Conservation (phyloP, 371 early-diverging fungal species). For the Blyttiomyces sp. region DNA sequence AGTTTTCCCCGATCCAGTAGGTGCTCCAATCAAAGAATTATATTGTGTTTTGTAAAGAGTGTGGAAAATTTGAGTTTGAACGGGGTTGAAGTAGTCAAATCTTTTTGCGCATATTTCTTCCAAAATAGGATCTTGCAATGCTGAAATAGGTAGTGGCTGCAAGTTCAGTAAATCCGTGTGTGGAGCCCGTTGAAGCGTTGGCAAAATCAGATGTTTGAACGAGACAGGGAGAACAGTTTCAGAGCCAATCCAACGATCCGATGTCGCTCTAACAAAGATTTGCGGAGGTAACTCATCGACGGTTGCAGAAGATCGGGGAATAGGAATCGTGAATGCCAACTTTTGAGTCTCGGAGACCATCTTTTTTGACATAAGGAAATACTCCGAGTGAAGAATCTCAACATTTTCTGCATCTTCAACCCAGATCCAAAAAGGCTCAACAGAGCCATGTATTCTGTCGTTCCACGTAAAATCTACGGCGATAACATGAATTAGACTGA, state of each 20-base stretch:
- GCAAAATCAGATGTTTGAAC: slow-evolving; percentile 84
- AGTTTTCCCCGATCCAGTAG: slow-evolving; percentile 98
- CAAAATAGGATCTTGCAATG: slow-evolving; percentile 71
- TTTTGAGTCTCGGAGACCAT: slow-evolving; percentile 38
- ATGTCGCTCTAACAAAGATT: slow-evolving; percentile 82
- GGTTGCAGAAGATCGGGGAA: slow-evolving; percentile 44
- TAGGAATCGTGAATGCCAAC: slow-evolving; percentile 78
- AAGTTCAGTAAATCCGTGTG: slow-evolving; percentile 87
- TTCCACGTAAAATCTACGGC: slow-evolving; percentile 86
- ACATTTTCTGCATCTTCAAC: slow-evolving; percentile 76
- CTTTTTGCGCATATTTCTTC: slow-evolving; percentile 75
- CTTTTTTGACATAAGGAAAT: slow-evolving; percentile 48
- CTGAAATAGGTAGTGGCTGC: slow-evolving; percentile 83
- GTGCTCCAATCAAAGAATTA: slow-evolving; percentile 95
- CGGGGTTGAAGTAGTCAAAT: slow-evolving; percentile 93
- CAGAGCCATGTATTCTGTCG: slow-evolving; percentile 80
- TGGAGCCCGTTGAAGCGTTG: slow-evolving; percentile 68
- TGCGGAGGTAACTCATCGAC: slow-evolving; percentile 85
- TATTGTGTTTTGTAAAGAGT: slow-evolving; percentile 82
- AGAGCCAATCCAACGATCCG: slow-evolving; percentile 92
- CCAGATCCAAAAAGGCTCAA: slow-evolving; percentile 94
- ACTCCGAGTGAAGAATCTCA: slow-evolving; percentile 67
- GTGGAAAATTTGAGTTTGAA: slow-evolving; percentile 98
- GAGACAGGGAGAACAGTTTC: slow-evolving; percentile 83
- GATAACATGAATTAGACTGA: neutral